Evolutionary conservation across 768 basidiomycete species (phyloP), one percentile per base, ranked within the genome.

Genomic region (Termitomyces sp.): DNA sequence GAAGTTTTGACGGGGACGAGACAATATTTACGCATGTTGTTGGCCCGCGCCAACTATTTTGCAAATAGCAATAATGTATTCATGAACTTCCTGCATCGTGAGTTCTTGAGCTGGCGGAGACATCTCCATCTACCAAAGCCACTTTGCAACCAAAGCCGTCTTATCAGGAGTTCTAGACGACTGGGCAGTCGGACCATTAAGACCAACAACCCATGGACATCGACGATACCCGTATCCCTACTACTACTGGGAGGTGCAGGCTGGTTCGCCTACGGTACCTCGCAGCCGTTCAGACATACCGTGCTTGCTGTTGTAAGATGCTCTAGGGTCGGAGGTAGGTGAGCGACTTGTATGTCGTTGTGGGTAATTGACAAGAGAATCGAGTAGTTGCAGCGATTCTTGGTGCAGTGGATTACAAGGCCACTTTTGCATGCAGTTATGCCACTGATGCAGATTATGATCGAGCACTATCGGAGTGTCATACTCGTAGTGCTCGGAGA

Each of bases 401-500:
- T 13, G 79, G 86, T 58, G 85, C 81, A 41, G 75, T 89, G 52
- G 87, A 90, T 68, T 88, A 92, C 74, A 90, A 90, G 73, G 62
- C 74, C 59, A 88, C 83, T 5, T 85, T 90, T 71, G 72, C 79
- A 26, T 75, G 73, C 57, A 67, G 57, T 1, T 88, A 86, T 65
- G 64, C 64, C 3, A 79, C 83, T 1, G 75, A 81, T 37, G 76
- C 80, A 14, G 79, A 82, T 51, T 74, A 73, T 58, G 64, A 72
- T 16, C 69, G 76, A 3, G 87, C 88, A 2, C 79, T 83, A 62
- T 90, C 90, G 14, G 74, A 83, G 32, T 96, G 94, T 69, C 96
- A 99, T 74, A 80, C 72, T 50, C 81, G 94, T 46, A 94, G 92
- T 67, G 94, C 94, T 7, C 68, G 76, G 55, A 78, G 93, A 56